phyloP scores from a whole-genome alignment of 2,329 filamentous ascomycete genomes.

The Neonectria hederae region DNA sequence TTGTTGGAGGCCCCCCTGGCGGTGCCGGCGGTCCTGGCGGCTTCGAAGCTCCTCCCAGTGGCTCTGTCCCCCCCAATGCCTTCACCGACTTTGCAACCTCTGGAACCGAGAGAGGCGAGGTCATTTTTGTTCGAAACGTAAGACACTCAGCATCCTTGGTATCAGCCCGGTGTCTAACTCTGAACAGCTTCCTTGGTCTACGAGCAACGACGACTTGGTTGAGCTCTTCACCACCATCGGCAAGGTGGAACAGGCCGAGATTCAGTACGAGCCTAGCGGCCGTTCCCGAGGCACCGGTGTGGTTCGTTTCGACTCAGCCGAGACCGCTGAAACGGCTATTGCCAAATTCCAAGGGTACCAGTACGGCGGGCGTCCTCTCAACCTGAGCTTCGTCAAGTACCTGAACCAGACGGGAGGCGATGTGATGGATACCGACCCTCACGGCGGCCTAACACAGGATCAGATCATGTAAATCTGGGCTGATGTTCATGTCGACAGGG shows the following conservation, averaged over 20 bases:
- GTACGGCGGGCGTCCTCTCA: slow-evolving; percentile 93
- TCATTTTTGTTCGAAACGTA: slow-evolving; percentile 97
- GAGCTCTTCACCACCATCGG: slow-evolving; percentile 98
- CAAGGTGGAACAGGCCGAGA: slow-evolving; percentile 98
- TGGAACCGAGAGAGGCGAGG: slow-evolving; percentile 82
- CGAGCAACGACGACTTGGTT: slow-evolving; percentile 95
- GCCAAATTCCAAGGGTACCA: slow-evolving; percentile 98
- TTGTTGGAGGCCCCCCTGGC: slow-evolving; percentile 57
- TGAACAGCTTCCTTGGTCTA: slow-evolving; percentile 92
- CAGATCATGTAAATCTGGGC: slow-evolving; percentile 83
- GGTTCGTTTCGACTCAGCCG: slow-evolving; percentile 86
- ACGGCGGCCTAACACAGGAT: slow-evolving; percentile 86
- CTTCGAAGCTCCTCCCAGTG: slow-evolving; percentile 61
- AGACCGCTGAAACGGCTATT: slow-evolving; percentile 92
- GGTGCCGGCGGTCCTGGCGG: slow-evolving; percentile 47
- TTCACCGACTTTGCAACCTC: slow-evolving; percentile 94
- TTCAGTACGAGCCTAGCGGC: slow-evolving; percentile 97
- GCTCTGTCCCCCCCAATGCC: slow-evolving; percentile 75
- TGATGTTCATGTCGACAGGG: slow-evolving; percentile 25
- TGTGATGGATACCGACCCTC: slow-evolving; percentile 84
- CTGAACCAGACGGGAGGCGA: slow-evolving; percentile 74
- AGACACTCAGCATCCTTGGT: slow-evolving; percentile 52
- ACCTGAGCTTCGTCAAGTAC: slow-evolving; percentile 94
- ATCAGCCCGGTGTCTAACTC: slow-evolving; percentile 30
- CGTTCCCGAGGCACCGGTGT: slow-evolving; percentile 95